phyloP scores from a whole-genome alignment of 2,329 filamentous ascomycete species.

The Colletotrichum navitas region DNA sequence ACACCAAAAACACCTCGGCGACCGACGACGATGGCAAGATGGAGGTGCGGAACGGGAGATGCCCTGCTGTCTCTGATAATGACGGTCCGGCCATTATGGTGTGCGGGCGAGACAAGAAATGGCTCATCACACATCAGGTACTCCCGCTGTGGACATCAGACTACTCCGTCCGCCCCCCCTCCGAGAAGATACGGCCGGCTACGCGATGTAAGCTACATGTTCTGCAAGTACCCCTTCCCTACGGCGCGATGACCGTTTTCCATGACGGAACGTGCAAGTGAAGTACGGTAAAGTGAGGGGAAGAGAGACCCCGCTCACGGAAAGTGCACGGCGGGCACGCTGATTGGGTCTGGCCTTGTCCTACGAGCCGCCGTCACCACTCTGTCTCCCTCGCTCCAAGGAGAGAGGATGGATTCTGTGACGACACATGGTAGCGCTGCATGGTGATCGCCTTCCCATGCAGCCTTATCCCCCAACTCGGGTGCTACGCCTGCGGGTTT shows the following conservation, averaged over 20 bases:
- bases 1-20: background rate
- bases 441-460: slow-evolving; percentile 37
- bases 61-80: slow-evolving; percentile 1
- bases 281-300: background rate
- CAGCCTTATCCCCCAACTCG: slow-evolving; percentile 38
- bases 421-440: slow-evolving; percentile 36
- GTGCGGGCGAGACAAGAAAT: background rate
- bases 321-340: background rate
- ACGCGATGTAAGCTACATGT: slow-evolving; percentile 18
- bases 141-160: slow-evolving; percentile 1
- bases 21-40: background rate
- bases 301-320: background rate
- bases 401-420: slow-evolving; percentile 24
- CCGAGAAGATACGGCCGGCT: background rate
- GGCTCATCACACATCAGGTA: background rate
- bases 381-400: background rate
- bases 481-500: slow-evolving; percentile 1
- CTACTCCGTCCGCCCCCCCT: background rate
- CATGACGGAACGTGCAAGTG: background rate
- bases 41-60: slow-evolving; percentile 35
- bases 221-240: slow-evolving; percentile 13
- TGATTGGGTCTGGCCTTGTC: slow-evolving; percentile 5
- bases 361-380: background rate
- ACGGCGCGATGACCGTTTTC: background rate
- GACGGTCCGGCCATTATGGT: background rate